Base-by-base conservation (phyloP, 768 basidiomycete genomes). In the Rubroboletus pulcherrimus region DNA sequence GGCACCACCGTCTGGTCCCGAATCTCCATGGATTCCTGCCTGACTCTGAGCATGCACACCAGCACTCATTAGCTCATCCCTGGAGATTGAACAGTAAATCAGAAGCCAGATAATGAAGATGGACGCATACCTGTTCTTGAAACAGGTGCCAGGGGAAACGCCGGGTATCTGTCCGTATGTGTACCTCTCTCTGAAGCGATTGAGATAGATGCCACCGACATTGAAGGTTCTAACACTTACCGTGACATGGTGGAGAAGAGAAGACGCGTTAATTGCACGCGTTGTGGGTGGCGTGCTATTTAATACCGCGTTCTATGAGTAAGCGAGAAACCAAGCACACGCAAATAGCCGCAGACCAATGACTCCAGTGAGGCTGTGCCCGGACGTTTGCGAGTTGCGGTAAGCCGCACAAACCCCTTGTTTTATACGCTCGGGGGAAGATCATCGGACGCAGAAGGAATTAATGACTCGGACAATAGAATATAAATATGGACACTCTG, bases 1-100 rank as follows among this genome's bases (percentile, higher is more conserved):
- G 8, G 76, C 74, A 2, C 72, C 71, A 8, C 68, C 64, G 3
- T 54, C 48, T 17, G 40, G 59, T 10, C 1, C 29, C 3, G 65
- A 10, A 29, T 70, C 66, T 0, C 77, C 76, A 14, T 74, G 73
- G 12, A 78, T 78, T 4, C 77, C 77, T n/a, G 68, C 73, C 47
- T 71, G 65, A 2, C 19, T 49, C 10, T 56, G 70, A 7, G 59
- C 67, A 53, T 78, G 77, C 1, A 77, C 68, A 0, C 73, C 73
- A 29, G 70, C 60, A 37, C 19, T 48, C 12, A 59, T 55, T 6
- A 74, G 59, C 0, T 40, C 63, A 0, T 14, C 45, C 39, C 76
- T 72, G 57, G 17, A 9, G 35, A 26, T 9, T 21, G n/a, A 43
- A 30, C 14, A n/a, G n/a, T 47, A 35, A 17, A n/a, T 49, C 8